Evolutionary conservation across 2,329 filamentous ascomycete genomes (phyloP), one percentile per base, ranked within the genome.

Genomic region (Arthrinium phaeospermum): DNA sequence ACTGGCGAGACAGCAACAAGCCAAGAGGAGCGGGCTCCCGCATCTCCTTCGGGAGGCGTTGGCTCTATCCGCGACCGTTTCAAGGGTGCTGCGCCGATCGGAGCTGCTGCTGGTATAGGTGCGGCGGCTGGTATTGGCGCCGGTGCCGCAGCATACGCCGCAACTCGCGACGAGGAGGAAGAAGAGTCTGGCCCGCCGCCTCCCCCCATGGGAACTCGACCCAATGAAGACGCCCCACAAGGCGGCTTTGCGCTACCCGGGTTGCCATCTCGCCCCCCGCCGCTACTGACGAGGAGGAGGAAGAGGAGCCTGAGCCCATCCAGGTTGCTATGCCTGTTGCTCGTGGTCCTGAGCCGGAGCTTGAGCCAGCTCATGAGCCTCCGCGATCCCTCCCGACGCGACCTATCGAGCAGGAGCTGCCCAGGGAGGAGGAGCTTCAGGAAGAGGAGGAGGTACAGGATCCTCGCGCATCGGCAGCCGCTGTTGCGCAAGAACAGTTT

Each of bases 291-390:
- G 86, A 90, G 72, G 89, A 91, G 70, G 86, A 89, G 70, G 87
- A 89, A 75, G 76, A 79, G 73, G 76, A 74, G 69, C 14, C n/a
- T 19, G 87, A 87, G 74, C 96, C 96, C 8, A 92, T 97, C 74
- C 93, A 93, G 69, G 89, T 98, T 76, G 95, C 95, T 19, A 92
- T 96, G 82, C 96, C 96, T 4, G 93, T 98, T 71, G 87, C 90
- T 69, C 93, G 93, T 72, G 89, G 87, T 70, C 84, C 86, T 4
- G 86, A 86, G 71, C 84, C 86, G 6, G 86, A 89, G 44, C 75
- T 88, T 24, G 86, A 92, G 77, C 86, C 89, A 27, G 77, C 81
- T 70, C 78, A 82, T 67, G 80, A 88, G 85, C 85, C 86, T 49
- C 86, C 89, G 37, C 87, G 87, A 24, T 85, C 89, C 2, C 85